phyloP scores from a whole-genome alignment of 768 basidiomycete genomes.

The Termitomyces sp. region DNA sequence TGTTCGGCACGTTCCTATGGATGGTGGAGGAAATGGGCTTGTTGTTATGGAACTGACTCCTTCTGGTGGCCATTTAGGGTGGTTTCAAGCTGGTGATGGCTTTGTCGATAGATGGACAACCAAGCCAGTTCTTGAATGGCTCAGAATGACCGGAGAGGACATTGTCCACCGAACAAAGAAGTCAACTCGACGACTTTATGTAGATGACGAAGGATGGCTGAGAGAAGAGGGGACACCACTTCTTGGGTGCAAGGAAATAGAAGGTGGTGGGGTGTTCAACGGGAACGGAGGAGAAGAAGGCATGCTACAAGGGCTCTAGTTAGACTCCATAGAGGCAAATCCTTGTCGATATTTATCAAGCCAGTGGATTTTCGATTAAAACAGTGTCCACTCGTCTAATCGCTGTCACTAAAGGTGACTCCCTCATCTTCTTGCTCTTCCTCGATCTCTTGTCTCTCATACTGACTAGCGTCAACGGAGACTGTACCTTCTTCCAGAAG shows the following conservation, averaged over 20 bases:
- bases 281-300: conserved; percentile 51
- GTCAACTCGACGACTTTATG: conserved; percentile 29
- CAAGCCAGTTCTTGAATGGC: conserved; percentile 72
- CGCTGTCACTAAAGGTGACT: conserved; percentile 84
- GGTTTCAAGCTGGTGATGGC: conserved; percentile 57
- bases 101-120: conserved; percentile 59
- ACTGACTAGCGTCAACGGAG: conserved; percentile 88
- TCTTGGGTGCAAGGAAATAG: conserved; percentile 57
- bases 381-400: conserved; percentile 36
- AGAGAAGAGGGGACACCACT: conserved; percentile 52
- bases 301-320: conserved; percentile 57
- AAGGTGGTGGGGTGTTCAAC: conserved; percentile 48
- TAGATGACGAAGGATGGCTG: conserved; percentile 56
- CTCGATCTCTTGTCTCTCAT: conserved; percentile 61
- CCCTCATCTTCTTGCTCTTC: conserved; percentile 68
- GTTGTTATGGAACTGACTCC: conserved; percentile 60
- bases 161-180: conserved; percentile 33
- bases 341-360: neutral
- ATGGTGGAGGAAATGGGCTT: conserved; percentile 47
- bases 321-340: conserved; percentile 15
- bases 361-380: neutral
- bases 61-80: conserved; percentile 77
- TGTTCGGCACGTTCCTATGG: conserved; percentile 57
- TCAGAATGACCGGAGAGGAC: conserved; percentile 53
- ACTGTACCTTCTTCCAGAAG: conserved; percentile 83